Evolutionary conservation across 2,329 filamentous ascomycete genomes (phyloP), one percentile per base, ranked within the genome.

Genomic region (Ramichloridium luteum): DNA sequence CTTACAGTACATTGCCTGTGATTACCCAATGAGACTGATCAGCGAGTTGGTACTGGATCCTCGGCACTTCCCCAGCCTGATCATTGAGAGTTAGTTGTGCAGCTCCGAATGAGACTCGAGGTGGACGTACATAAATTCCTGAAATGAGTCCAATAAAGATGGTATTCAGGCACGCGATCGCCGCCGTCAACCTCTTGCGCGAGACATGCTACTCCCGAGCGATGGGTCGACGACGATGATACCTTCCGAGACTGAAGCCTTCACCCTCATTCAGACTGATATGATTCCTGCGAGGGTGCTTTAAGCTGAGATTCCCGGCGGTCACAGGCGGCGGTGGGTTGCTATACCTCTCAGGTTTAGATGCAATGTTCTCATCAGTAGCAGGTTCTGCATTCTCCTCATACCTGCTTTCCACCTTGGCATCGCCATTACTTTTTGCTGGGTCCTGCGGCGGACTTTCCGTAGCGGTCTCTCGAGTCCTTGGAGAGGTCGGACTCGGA

Each of bases 31-130:
- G 78, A 27, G 71, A 58, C 38, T 75, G 65, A 45, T 85, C 79
- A 14, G 73, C 74, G 40, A 86, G 71, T 45, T 74, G 76, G 51
- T 84, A 84, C 49, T 85, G 80, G 15, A 86, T 81, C 3, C 74
- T 72, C n/a, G 80, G 79, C 1, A 84, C 79, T 43, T 84, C 68
- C 3, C 80, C 81, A 33, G 78, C 76, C 60, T 61, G n/a, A n/a
- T n/a, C n/a, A n/a, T n/a, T n/a, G n/a, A n/a, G n/a, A n/a, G n/a
- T n/a, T n/a, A n/a, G n/a, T n/a, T n/a, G n/a, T n/a, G n/a, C n/a
- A n/a, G n/a, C n/a, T n/a, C n/a, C n/a, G n/a, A n/a, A n/a, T n/a
- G n/a, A n/a, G n/a, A n/a, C n/a, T n/a, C n/a, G n/a, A n/a, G n/a
- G n/a, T n/a, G n/a, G 36, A 45, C 59, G 48, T 38, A 59, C 62